Conservation (phyloP, 108 stramenopile species). For the Craspedostauros australis region DNA sequence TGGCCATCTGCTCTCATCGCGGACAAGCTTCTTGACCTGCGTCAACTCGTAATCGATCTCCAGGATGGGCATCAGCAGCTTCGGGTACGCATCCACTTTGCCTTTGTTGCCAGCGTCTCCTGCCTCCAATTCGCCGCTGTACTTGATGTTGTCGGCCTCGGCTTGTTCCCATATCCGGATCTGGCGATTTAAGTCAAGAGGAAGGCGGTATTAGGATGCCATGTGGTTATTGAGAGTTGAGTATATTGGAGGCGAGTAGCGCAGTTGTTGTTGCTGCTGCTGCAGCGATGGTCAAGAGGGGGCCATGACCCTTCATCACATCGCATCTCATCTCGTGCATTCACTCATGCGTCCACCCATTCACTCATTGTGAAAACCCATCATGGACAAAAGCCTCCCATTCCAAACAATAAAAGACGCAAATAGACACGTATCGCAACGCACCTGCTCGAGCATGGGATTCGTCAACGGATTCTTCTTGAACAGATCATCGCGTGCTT, state of each 20-base stretch:
- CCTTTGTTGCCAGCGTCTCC: conserved; percentile 40
- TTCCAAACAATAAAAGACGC: no score
- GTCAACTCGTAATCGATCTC: conserved; percentile 45
- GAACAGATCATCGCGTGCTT: conserved; percentile 49
- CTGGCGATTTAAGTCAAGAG: background rate
- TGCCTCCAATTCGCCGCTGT: conserved; percentile 61
- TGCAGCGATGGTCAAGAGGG: no score
- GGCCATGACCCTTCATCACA: no score
- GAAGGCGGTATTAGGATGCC: background rate
- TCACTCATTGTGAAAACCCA: no score
- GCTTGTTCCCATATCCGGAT: conserved; percentile 72
- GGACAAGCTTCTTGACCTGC: conserved; percentile 33
- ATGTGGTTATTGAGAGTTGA: conserved; percentile 2
- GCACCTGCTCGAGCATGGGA: conserved; percentile 55
- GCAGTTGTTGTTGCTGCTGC: conserved; percentile 1
- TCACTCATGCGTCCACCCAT: no score
- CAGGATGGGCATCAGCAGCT: conserved; percentile 62
- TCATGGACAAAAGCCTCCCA: no score
- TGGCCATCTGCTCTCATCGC: conserved; percentile 10
- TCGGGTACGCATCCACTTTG: conserved; percentile 43
- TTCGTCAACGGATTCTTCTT: conserved; percentile 68
- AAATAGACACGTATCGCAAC: background rate
- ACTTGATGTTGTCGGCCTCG: conserved; percentile 70
- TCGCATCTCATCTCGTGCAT: no score
- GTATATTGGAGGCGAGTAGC: conserved; percentile 5